Conservation (phyloP, 768 basidiomycete genomes). For the Leccinum olivaceopallidum region DNA sequence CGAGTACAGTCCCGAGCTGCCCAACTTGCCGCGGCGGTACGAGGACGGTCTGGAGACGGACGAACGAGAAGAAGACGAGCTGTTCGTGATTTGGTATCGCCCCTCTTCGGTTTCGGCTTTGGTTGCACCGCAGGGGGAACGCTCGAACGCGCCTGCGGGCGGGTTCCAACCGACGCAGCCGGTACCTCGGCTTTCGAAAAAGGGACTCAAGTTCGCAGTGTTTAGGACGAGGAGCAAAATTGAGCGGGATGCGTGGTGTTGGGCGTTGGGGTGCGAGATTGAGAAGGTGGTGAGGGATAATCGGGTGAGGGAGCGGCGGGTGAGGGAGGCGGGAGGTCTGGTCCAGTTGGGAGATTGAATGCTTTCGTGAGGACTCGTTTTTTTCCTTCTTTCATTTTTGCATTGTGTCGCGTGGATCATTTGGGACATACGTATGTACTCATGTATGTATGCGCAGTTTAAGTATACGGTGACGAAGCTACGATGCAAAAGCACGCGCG, state of each 20-base stretch:
- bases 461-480: background rate
- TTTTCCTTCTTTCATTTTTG: background rate
- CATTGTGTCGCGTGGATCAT: background rate
- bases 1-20: slow-evolving; percentile 58
- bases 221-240: slow-evolving; percentile 79
- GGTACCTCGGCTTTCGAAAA: slow-evolving; percentile 50
- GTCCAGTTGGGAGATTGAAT: slow-evolving; percentile 30
- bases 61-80: slow-evolving; percentile 84
- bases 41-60: slow-evolving; percentile 87
- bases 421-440: background rate
- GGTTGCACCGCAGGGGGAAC: slow-evolving; percentile 4
- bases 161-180: slow-evolving; percentile 20
- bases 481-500: background rate
- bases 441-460: background rate
- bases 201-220: slow-evolving; percentile 60
- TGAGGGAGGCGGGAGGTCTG: slow-evolving; percentile 66
- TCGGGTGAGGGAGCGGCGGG: slow-evolving; percentile 59
- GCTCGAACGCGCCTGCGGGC: slow-evolving; percentile 21
- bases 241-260: slow-evolving; percentile 94
- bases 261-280: slow-evolving; percentile 89
- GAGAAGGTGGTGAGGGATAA: slow-evolving; percentile 72
- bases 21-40: slow-evolving; percentile 69
- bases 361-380: background rate
- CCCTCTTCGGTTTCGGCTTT: slow-evolving; percentile 29
- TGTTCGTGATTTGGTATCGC: slow-evolving; percentile 80